phyloP scores from a whole-genome alignment of 2,329 filamentous ascomycete genomes.

The Aspergillus udagawae region DNA sequence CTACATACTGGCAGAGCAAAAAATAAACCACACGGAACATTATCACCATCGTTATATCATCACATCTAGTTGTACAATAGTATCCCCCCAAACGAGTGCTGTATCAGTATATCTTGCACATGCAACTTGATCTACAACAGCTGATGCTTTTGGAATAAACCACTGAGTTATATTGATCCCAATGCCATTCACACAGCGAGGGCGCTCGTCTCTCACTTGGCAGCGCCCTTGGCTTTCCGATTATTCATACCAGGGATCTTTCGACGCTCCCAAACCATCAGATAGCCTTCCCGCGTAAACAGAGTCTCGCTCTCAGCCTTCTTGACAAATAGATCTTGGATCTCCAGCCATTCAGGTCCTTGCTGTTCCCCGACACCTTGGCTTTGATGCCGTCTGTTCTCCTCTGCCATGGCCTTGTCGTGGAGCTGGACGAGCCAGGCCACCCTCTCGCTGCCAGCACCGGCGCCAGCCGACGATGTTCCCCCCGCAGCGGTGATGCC shows the following conservation, averaged over 20 bases:
- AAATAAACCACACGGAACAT: background rate
- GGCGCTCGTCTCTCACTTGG: conserved; percentile 8
- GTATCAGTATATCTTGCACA: background rate
- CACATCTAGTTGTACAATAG: background rate
- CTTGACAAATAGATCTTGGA: conserved; percentile 92
- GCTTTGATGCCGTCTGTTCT: conserved; percentile 29
- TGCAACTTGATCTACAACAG: background rate
- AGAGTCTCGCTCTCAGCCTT: conserved; percentile 82
- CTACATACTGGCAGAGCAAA: too few relatives aligned
- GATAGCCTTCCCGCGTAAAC: conserved; percentile 88
- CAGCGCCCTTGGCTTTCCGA: conserved; percentile 35
- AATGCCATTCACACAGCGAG: background rate
- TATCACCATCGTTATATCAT: background rate
- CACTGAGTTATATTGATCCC: background rate
- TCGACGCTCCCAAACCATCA: conserved; percentile 93
- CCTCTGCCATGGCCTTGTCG: conserved; percentile 60
- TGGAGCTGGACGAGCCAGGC: conserved; percentile 91
- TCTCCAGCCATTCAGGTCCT: conserved; percentile 81
- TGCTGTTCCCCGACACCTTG: conserved; percentile 26
- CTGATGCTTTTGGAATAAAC: background rate
- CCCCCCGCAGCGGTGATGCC: conserved; percentile 37
- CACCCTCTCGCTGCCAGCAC: conserved; percentile 86
- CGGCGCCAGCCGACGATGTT: conserved; percentile 56
- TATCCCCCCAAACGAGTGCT: background rate
- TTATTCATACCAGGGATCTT: conserved; percentile 41